Percentiles rank a stretch among this genome's conserved stretches.
Conservation (phyloP, 345 rosid species). For the Populus tremula region DNA sequence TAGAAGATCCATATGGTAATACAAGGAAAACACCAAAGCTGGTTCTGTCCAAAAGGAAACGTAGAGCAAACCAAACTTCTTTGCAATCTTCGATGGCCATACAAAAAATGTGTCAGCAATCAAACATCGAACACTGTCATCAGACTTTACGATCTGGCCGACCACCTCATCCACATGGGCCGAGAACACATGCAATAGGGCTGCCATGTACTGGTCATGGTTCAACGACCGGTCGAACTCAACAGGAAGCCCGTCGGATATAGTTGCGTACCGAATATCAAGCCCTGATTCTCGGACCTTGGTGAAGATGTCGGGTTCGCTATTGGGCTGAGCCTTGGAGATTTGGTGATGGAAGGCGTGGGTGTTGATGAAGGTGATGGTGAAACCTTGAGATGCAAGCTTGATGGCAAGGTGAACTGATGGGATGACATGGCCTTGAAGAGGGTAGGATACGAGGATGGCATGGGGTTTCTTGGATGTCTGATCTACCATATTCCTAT, state of each 20-base stretch:
- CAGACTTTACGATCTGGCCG: constrained; percentile 32
- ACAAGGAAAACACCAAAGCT: constrained; percentile 62
- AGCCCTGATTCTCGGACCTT: constrained; percentile 54
- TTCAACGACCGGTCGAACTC: constrained; percentile 66
- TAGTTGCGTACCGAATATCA: constrained; percentile 63
- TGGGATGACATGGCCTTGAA: constrained; percentile 81
- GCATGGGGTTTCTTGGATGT: constrained; percentile 42
- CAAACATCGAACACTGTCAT: constrained; percentile 46
- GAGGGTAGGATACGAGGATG: constrained; percentile 58
- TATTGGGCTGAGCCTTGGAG: constrained; percentile 24
- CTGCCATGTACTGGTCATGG: constrained; percentile 61
- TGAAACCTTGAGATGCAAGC: constrained; percentile 73
- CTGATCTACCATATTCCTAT: background rate
- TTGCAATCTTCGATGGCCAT: constrained; percentile 66
- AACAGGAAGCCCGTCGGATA: constrained; percentile 72
- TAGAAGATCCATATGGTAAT: constrained; percentile 71
- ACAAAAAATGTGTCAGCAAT: constrained; percentile 70
- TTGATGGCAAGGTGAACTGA: constrained; percentile 60
- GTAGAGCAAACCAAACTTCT: constrained; percentile 53
- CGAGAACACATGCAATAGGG: constrained; percentile 51
- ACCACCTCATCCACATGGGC: constrained; percentile 64
- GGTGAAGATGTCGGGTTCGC: constrained; percentile 45
- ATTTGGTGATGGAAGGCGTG: constrained; percentile 56
- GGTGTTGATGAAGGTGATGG: constrained; percentile 71
- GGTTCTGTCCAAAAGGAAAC: constrained; percentile 87